Evolutionary conservation across 352 stramenopile species (phyloP).

Genomic region (Globisporangium sylvaticum): DNA sequence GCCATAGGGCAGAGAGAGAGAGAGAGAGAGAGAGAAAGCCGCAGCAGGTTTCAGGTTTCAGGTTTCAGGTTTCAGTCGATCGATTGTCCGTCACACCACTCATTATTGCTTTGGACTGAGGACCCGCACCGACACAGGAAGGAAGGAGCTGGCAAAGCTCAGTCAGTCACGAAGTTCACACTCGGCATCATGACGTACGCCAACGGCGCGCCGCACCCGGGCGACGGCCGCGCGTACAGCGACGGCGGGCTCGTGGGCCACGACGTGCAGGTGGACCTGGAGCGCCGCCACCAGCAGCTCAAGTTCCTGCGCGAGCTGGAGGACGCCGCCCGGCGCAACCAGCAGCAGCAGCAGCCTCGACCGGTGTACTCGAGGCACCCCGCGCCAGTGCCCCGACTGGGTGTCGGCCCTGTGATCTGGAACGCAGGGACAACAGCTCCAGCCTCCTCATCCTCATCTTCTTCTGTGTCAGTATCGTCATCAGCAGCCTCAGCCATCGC

Average conservation of each 20-base stretch:
- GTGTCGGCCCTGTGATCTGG: slow-evolving; percentile 5
- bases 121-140: neutral
- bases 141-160: too few relatives aligned
- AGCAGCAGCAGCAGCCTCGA: neutral
- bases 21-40: neutral
- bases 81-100: neutral
- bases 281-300: slow-evolving; percentile 8
- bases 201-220: neutral
- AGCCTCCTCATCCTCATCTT: neutral
- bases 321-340: neutral
- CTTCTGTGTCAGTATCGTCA: neutral
- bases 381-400: neutral
- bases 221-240: slow-evolving; percentile 3
- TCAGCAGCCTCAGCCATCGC: neutral
- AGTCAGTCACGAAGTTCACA: neutral
- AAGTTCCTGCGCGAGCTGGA: slow-evolving; percentile 8
- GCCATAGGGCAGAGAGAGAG: neutral
- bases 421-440: neutral
- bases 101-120: slow-evolving; percentile 3
- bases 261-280: neutral
- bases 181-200: slow-evolving; percentile 7
- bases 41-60: neutral
- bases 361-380: neutral
- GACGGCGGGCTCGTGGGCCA: slow-evolving; percentile 1
- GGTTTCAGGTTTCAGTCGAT: neutral